Conservation (phyloP, 2,329 filamentous ascomycete species). For the Colletotrichum sp. region DNA sequence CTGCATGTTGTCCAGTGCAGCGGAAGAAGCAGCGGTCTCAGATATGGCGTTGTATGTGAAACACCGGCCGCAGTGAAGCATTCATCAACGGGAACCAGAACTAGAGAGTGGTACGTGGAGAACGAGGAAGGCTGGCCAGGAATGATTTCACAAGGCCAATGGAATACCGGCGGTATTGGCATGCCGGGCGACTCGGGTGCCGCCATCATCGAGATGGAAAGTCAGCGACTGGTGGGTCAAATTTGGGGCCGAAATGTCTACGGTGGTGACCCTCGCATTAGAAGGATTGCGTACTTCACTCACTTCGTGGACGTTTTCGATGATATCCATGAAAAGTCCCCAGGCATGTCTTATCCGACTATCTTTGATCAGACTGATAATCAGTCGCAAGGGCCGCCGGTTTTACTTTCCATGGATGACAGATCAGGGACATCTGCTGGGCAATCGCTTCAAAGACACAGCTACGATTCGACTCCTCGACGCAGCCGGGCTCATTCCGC, state of each 20-base stretch:
- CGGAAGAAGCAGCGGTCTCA: background rate
- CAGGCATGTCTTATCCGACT: background rate
- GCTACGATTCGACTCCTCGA: too few relatives aligned
- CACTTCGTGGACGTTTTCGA: background rate
- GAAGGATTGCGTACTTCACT: background rate
- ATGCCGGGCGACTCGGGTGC: background rate
- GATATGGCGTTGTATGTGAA: background rate
- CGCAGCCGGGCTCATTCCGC: too few relatives aligned
- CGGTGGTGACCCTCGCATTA: background rate
- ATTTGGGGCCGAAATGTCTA: background rate
- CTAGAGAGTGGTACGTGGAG: background rate
- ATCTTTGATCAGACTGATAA: too few relatives aligned
- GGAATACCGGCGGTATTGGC: background rate
- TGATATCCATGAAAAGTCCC: background rate
- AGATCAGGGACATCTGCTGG: accelerated
- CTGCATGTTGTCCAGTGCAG: background rate
- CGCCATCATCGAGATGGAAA: background rate
- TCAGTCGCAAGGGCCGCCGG: too few relatives aligned
- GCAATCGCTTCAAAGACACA: too few relatives aligned
- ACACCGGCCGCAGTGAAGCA: background rate
- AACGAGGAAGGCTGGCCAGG: background rate
- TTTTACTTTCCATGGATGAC: too few relatives aligned
- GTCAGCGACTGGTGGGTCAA: background rate
- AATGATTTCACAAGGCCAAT: background rate
- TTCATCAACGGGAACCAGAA: background rate